Percentiles rank a stretch among this genome's conserved stretches.
These are phyloP conservation scores for Naematelia aurantialba DNA, from an alignment of 768 basidiomycete genomes.

Conservation along the genomic window DNA sequence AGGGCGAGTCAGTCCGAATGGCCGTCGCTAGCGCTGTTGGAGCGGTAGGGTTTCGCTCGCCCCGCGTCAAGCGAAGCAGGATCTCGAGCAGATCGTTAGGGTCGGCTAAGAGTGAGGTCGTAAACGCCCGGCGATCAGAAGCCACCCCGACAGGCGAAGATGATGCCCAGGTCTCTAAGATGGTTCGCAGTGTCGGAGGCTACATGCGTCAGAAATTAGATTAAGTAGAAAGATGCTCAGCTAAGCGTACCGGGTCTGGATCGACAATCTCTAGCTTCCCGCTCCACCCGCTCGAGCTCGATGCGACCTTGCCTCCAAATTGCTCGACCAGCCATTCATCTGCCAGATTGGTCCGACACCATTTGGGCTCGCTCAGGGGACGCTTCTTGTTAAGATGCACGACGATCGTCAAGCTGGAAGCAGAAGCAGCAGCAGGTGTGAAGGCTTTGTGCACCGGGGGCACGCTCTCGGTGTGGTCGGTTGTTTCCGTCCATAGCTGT, in stretches of 20 bases:
- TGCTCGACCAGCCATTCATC: slow-evolving; percentile 70
- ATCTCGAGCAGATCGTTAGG: slow-evolving; percentile 90
- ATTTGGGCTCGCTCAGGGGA: slow-evolving; percentile 91
- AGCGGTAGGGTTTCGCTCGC: slow-evolving; percentile 58
- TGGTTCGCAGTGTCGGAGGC: slow-evolving; percentile 87
- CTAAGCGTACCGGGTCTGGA: slow-evolving; percentile 77
- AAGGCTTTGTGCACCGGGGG: slow-evolving; percentile 60
- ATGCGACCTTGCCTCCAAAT: slow-evolving; percentile 19
- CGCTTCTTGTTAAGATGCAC: slow-evolving; percentile 74
- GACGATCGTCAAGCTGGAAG: slow-evolving; percentile 15
- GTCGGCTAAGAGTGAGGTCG: slow-evolving; percentile 80
- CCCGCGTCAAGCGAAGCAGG: slow-evolving; percentile 81
- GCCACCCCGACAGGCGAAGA: slow-evolving; percentile 72
- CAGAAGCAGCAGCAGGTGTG: slow-evolving; percentile 9
- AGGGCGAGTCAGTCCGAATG: slow-evolving; percentile 69
- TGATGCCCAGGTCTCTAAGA: slow-evolving; percentile 83
- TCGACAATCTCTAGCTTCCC: slow-evolving; percentile 87
- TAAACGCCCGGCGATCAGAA: slow-evolving; percentile 78
- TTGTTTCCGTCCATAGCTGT: slow-evolving; percentile 29
- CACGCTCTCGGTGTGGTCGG: slow-evolving; percentile 54
- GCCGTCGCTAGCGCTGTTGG: slow-evolving; percentile 32
- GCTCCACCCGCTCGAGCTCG: slow-evolving; percentile 62
- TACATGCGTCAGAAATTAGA: slow-evolving; percentile 47
- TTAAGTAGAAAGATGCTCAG: background rate
- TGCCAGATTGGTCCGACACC: slow-evolving; percentile 91